Conservation (phyloP, 352 stramenopile genomes). For the Phytophthora megakarya region DNA sequence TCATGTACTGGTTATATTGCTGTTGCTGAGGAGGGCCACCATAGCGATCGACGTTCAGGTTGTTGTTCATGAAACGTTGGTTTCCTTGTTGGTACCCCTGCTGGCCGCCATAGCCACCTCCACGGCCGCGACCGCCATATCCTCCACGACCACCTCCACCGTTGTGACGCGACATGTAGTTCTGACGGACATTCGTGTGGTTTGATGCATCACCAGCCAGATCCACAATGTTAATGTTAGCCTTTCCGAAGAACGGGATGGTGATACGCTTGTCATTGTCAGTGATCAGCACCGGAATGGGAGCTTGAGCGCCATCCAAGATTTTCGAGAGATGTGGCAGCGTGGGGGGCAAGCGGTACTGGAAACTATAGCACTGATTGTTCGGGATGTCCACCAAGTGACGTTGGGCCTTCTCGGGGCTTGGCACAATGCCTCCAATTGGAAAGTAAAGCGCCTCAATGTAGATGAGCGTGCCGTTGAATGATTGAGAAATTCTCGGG, state of each 20-base stretch:
- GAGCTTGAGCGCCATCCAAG: conserved; percentile 52
- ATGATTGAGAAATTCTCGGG: conserved; percentile 61
- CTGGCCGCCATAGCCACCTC: conserved; percentile 37
- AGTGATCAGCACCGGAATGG: conserved; percentile 52
- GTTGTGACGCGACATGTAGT: conserved; percentile 45
- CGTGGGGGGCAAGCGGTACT: conserved; percentile 68
- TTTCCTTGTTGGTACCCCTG: conserved; percentile 43
- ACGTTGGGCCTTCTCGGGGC: conserved; percentile 72
- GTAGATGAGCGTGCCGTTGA: conserved; percentile 76
- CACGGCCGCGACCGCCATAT: conserved; percentile 24
- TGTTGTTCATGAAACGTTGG: conserved; percentile 52
- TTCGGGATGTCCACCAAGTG: conserved; percentile 80
- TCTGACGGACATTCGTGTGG: conserved; percentile 66
- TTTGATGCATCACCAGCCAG: conserved; percentile 56
- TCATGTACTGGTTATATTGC: conserved; percentile 82
- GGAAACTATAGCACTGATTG: conserved; percentile 88
- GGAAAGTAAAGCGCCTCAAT: conserved; percentile 77
- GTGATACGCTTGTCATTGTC: conserved; percentile 69
- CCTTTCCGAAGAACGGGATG: conserved; percentile 83
- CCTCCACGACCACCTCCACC: conserved; percentile 42
- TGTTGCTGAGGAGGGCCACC: conserved; percentile 32
- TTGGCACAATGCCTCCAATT: conserved; percentile 74
- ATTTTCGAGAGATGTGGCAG: conserved; percentile 59
- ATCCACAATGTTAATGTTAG: conserved; percentile 88
- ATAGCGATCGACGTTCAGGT: conserved; percentile 73